Conservation (phyloP, 2,329 filamentous ascomycete species). For the Trichoderma citrinoviride region DNA sequence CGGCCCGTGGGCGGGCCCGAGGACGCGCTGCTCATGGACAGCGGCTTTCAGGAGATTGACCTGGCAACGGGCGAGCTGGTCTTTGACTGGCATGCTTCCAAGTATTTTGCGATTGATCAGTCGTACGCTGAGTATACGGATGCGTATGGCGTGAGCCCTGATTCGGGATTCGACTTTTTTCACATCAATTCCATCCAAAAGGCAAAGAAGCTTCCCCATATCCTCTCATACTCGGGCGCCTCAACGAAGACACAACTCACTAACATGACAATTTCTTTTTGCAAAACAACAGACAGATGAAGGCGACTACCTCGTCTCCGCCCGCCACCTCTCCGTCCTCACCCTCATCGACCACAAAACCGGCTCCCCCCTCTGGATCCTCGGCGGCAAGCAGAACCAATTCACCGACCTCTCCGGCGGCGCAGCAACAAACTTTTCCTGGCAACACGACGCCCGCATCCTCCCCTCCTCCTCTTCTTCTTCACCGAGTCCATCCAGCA, state of each 20-base stretch:
- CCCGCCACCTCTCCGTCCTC: slow-evolving; percentile 4
- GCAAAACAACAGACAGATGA: not conserved
- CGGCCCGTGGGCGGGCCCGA: not conserved
- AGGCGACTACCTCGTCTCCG: slow-evolving; percentile 12
- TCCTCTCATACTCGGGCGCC: not conserved
- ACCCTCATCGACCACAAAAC: not conserved
- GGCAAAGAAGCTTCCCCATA: not conserved
- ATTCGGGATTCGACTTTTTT: slow-evolving; percentile 12
- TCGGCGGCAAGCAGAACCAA: slow-evolving; percentile 1
- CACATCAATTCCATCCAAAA: slow-evolving; percentile 8
- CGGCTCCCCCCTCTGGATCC: slow-evolving; percentile 7
- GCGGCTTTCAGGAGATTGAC: slow-evolving; percentile 9
- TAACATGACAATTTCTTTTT: too few relatives aligned
- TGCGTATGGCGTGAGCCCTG: not conserved
- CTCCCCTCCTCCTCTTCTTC: not conserved
- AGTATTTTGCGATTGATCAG: not conserved
- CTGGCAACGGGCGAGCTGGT: not conserved
- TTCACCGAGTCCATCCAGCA: too few relatives aligned
- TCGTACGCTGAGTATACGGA: not conserved
- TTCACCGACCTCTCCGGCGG: slow-evolving; percentile 5
- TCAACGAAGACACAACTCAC: too few relatives aligned
- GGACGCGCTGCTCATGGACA: slow-evolving; percentile 10
- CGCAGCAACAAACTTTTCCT: slow-evolving; percentile 8
- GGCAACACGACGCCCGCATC: slow-evolving; percentile 12
- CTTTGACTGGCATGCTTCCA: slow-evolving; percentile 7